Conservation (phyloP, 139 green algal species). For the Haematococcus sp. region DNA sequence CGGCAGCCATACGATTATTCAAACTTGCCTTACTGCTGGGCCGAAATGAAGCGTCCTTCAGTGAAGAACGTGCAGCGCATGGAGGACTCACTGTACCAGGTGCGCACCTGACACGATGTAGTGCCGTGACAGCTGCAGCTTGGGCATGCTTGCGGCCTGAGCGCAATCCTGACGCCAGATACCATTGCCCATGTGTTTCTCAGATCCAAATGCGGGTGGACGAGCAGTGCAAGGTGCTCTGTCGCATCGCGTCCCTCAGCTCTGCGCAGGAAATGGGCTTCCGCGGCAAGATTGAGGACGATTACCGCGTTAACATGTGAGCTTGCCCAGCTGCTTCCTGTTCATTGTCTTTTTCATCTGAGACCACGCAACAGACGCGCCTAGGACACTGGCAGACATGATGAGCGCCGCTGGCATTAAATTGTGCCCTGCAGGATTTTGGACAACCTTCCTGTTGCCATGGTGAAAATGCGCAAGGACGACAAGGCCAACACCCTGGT, state of each 20-base stretch:
- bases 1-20: slow-evolving; percentile 98
- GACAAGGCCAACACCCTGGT: slow-evolving; percentile 62
- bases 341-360: slow-evolving; percentile 88
- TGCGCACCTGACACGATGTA: not conserved
- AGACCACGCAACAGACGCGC: too few relatives aligned
- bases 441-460: slow-evolving; percentile 97
- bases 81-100: slow-evolving; percentile 91
- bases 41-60: slow-evolving; percentile 81
- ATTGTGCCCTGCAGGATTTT: slow-evolving; percentile 77
- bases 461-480: slow-evolving; percentile 80
- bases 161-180: slow-evolving; percentile 1
- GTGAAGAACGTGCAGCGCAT: slow-evolving; percentile 98
- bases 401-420: too few relatives aligned
- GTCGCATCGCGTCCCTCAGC: slow-evolving; percentile 75
- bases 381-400: too few relatives aligned
- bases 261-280: slow-evolving; percentile 78
- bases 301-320: slow-evolving; percentile 98
- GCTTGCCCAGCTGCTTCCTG: slow-evolving; percentile 80
- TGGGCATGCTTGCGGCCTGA: not conserved
- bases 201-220: slow-evolving; percentile 91
- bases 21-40: slow-evolving; percentile 92
- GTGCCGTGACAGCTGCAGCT: not conserved
- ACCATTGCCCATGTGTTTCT: not conserved
- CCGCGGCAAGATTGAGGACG: slow-evolving; percentile 83
- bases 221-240: slow-evolving; percentile 94